Evolutionary conservation across 148 eudicot species (phyloP).

Genomic region (Pharnaceum exiguum): DNA sequence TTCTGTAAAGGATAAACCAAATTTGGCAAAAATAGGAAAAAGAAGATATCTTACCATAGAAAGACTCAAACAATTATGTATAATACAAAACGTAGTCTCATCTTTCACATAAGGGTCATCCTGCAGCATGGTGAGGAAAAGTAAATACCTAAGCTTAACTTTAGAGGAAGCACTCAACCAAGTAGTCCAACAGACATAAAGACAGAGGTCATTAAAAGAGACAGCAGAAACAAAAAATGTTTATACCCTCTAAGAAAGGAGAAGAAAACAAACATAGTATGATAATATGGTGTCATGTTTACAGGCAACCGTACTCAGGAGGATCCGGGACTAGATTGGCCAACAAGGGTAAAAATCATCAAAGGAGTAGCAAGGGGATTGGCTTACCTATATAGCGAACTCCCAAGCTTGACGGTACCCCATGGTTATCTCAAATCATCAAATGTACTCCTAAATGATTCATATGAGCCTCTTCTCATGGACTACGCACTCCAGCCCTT

Average conservation of each 20-base stretch:
- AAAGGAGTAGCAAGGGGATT: constrained; percentile 70
- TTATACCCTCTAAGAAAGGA: neutral
- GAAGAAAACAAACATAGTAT: neutral
- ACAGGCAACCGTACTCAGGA: constrained; percentile 32
- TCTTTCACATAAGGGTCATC: too few relatives aligned
- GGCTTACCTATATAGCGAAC: constrained; percentile 52
- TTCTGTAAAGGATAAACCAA: too few relatives aligned
- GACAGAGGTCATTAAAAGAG: too few relatives aligned
- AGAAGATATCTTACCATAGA: too few relatives aligned
- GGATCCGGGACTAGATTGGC: constrained; percentile 47
- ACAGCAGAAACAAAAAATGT: too few relatives aligned
- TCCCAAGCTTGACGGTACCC: constrained; percentile 44
- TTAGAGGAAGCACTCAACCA: too few relatives aligned
- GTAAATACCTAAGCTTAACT: too few relatives aligned
- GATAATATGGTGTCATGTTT: neutral
- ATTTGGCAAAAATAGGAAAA: too few relatives aligned
- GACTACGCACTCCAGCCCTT: constrained; percentile 61
- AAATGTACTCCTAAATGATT: constrained; percentile 52
- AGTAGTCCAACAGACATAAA: too few relatives aligned
- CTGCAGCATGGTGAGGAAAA: too few relatives aligned
- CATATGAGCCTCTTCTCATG: constrained; percentile 54
- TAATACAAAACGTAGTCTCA: too few relatives aligned
- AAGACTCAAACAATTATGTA: too few relatives aligned
- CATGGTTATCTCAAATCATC: constrained; percentile 83
- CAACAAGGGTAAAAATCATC: constrained; percentile 50